Evolutionary conservation across 768 basidiomycete species (phyloP), one percentile per base, ranked within the genome.

Genomic region (Lactarius indigo): DNA sequence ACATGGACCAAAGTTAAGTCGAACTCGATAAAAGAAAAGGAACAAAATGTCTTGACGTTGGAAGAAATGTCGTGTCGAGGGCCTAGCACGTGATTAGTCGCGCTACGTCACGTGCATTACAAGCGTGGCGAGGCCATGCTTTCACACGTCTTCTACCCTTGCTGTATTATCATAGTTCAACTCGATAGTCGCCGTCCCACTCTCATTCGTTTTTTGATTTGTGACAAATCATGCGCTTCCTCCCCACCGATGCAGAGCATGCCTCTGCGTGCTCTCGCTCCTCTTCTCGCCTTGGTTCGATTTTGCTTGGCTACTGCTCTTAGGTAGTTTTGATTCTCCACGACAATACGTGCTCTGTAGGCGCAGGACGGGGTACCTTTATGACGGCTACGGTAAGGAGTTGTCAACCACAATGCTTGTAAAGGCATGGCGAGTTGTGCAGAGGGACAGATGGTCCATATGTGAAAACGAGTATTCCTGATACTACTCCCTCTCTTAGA

Each of bases 401-500:
- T 2, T 39, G 5, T 39, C 39, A 17, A 39, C 17, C 17, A 17
- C 17, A 39, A 39, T 7, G 39, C n/a, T 44, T n/a, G n/a, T 44
- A n/a, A 44, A 44, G 42, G 42, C 20, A 8, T 4, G 20, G 20
- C n/a, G 44, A n/a, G 8, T 0, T 3, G 44, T 8, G 9, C 44
- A 44, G 44, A 10, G 20, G 3, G n/a, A 44, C n/a, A 44, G 44
- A n/a, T 44, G 42, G 18, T 42, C 8, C 42, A 1, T 20, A 20
- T 42, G 7, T 44, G 20, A 44, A n/a, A n/a, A 9, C 20, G 9
- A n/a, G 44, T 44, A 44, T 18, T 15, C 18, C 44, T 88, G 2
- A 84, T n/a, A 82, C 63, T 83, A 85, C 60, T 63, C 87, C 28
- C 89, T 89, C 0, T 83, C 79, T 61, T 85, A 87, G 72, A 89